These are phyloP conservation scores for Furcasterigmium furcatum DNA, from an alignment of 2,329 filamentous ascomycete genomes.

Conservation along the genomic window DNA sequence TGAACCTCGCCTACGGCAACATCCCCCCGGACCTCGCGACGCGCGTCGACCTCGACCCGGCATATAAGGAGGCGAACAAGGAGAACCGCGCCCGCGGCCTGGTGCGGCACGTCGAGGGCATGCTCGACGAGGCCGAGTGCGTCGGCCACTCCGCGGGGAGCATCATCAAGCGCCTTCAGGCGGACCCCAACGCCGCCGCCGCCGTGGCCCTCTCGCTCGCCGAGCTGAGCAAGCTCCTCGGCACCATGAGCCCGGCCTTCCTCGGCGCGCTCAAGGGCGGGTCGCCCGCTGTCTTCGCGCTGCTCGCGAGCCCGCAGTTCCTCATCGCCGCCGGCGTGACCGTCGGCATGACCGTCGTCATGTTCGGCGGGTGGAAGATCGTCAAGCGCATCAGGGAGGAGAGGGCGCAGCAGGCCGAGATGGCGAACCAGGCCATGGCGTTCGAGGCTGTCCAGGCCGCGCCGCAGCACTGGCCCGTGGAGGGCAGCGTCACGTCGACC, in stretches of 20 bases:
- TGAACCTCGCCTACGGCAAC: slow-evolving; percentile 88
- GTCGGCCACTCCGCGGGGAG: slow-evolving; percentile 78
- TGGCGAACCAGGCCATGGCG: slow-evolving; percentile 20
- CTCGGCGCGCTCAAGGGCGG: slow-evolving; percentile 72
- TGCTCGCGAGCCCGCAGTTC: slow-evolving; percentile 77
- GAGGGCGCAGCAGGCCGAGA: slow-evolving; percentile 21
- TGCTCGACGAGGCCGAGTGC: slow-evolving; percentile 86
- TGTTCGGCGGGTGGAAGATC: slow-evolving; percentile 96
- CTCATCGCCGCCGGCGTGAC: slow-evolving; percentile 87
- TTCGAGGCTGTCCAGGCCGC: slow-evolving; percentile 15
- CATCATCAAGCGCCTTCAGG: slow-evolving; percentile 75
- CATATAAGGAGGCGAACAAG: slow-evolving; percentile 56
- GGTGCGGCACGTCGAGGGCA: slow-evolving; percentile 68
- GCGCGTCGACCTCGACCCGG: slow-evolving; percentile 43
- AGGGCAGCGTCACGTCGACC: neutral
- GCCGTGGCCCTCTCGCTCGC: slow-evolving; percentile 90
- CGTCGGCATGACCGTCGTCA: slow-evolving; percentile 90
- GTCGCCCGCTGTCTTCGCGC: slow-evolving; percentile 80
- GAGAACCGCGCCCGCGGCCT: slow-evolving; percentile 49
- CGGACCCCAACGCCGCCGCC: slow-evolving; percentile 76
- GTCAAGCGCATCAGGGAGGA: slow-evolving; percentile 73
- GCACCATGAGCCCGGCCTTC: slow-evolving; percentile 81
- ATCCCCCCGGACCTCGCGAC: slow-evolving; percentile 65
- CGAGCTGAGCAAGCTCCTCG: slow-evolving; percentile 79
- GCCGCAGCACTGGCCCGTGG: slow-evolving; percentile 3